Base-by-base conservation (phyloP, 306 rosid species). In the Vigna unguiculata region DNA sequence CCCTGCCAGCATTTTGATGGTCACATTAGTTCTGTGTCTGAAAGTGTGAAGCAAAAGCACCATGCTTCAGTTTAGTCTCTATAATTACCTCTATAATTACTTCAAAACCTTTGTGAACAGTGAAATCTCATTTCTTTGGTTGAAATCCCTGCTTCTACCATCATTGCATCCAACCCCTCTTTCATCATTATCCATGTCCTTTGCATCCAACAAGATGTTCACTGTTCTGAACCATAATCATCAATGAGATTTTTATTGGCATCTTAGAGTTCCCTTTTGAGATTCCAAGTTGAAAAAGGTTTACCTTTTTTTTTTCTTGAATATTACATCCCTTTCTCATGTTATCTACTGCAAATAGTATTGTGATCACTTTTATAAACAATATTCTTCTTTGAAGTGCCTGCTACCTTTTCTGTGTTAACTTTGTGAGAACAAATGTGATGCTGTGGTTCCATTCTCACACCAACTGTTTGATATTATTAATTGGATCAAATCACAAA, bases 381-480 rank as follows among this genome's bases (percentile, higher is more conserved):
- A 62, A 85, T 55, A 72, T 80, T 81, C 83, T 75, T 74, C 76
- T 67, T 63, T 79, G 22, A 65, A 83, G 79, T 77, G 57, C 49
- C 70, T 77, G 8, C 67, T 84, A 81, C 85, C 78, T 83, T 91
- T 89, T 76, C 77, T 21, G 69, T 3, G 46, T 86, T 53, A 58
- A 76, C 87, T 87, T 85, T 88, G 87, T 85, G 89, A 80, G 52
- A 81, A 80, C 86, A 85, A 90, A 90, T 77, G 91, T 90, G 84
- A n/a, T n/a, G 85, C 80, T 83, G 91, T 86, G n/a, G n/a, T 84
- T 81, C 91, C 86, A 30, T 78, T 81, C 82, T 61, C 86, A 72
- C 83, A 47, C 84, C 52, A 61, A 64, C 78, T 45, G 8, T 71
- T 85, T 82, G 79, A 71, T 82, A 66, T 86, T 70, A 69, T 83